These are phyloP conservation scores for Dentipellis sp. DNA, from an alignment of 768 basidiomycete species.

Conservation along the genomic window DNA sequence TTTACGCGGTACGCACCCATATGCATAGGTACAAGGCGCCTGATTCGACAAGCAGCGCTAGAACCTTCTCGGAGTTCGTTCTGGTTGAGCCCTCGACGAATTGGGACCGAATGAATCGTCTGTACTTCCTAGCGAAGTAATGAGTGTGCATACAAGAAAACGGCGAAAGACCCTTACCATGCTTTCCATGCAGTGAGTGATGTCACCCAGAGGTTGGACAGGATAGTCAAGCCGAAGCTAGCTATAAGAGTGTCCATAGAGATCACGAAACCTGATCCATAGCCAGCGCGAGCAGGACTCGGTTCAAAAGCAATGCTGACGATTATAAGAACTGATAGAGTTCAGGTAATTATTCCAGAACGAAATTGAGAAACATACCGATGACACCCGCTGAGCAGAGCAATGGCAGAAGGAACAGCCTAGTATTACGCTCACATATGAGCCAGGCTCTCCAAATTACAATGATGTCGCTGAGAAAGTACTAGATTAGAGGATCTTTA, in stretches of 20 bases:
- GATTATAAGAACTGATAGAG: neutral
- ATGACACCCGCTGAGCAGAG: neutral
- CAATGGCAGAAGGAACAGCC: neutral
- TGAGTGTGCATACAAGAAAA: neutral
- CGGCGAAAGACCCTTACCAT: neutral
- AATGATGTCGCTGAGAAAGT: neutral
- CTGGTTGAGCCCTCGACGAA: neutral
- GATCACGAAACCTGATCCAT: neutral
- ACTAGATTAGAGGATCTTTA: neutral
- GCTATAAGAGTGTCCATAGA: neutral
- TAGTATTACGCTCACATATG: neutral
- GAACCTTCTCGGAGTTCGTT: neutral
- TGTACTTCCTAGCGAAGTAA: neutral
- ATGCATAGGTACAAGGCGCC: neutral
- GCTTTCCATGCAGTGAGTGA: neutral
- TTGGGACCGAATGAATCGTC: neutral
- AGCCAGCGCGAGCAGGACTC: neutral
- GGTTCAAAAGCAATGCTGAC: neutral
- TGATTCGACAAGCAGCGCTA: neutral
- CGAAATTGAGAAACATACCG: neutral
- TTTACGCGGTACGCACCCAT: neutral
- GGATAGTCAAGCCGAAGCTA: neutral
- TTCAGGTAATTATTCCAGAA: neutral
- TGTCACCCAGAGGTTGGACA: neutral
- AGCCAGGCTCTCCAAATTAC: neutral